Base-by-base conservation (phyloP, 139 green algal species). In the Edaphochlamys debaryana region DNA sequence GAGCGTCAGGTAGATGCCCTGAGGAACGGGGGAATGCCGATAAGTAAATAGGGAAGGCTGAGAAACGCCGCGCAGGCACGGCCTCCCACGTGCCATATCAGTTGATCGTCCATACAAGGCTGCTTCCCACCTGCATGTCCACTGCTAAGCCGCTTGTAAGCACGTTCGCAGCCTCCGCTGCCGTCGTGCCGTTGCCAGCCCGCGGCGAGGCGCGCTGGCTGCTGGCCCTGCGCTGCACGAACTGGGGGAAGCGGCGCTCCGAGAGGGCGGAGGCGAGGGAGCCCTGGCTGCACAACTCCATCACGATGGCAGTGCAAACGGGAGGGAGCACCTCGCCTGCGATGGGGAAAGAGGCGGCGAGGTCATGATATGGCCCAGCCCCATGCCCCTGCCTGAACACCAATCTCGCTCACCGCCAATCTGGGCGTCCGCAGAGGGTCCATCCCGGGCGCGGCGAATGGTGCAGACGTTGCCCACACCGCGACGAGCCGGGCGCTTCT, bases 251-350 rank as follows among this genome's bases (percentile, higher is more conserved):
- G 60, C 1, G 20, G 60, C 60, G 60, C 13, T 13, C 4, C 4
- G 13, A 17, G 11, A 67, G 30, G 13, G 1, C 30, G 11, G 20
- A 11, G 30, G 8, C 30, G 19, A 67, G 60, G 6, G 11, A 27
- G 60, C n/a, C 60, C 4, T 19, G 30, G n/a, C 38, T n/a, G n/a
- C 60, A 67, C 60, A 67, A n/a, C 60, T 67, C 60, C n/a, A 11
- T 40, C 22, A 96, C 87, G 9, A 71, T 62, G 32, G 69, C 60
- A 0, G 60, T 38, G 8, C 70, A 82, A 32, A 81, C 40, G 40
- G 75, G 75, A n/a, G 63, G 62, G 76, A 54, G 45, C 9, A 13
- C 9, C 9, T 54, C n/a, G n/a, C n/a, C 45, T 54, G 45, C 13
- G 45, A 9, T 22, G 13, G 45, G 45, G 11, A 54, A 22, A 13